Evolutionary conservation across 139 green algal species (phyloP), one percentile per base, ranked within the genome.

Genomic region (Picochlorum sp.): DNA sequence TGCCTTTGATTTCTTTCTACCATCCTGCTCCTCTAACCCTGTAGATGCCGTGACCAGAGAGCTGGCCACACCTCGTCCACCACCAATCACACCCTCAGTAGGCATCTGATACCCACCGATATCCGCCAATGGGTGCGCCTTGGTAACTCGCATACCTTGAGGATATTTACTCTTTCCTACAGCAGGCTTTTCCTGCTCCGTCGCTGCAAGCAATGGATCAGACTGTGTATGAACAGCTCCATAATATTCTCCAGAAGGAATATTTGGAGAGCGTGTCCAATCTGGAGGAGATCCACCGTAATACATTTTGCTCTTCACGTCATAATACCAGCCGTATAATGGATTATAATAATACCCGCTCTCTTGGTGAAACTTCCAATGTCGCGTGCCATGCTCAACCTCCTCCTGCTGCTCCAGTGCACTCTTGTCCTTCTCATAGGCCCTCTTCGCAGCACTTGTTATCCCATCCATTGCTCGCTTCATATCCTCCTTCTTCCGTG

Each of bases 301-400:
- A 63, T 93, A 93, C 76, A 81, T 81, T 11, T 41, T 59, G 49
- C 69, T 84, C 49, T 85, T 83, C 10, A 65, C 62, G 57, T 90
- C 79, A 47, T 83, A 88, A 57, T 90, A 90, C 68, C 71, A 87
- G 61, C 77, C 62, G 50, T 84, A 72, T 7, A 62, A 38, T 4
- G 69, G 74, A 64, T 92, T 88, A 72, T 92, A 92, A 59, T 84
- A 81, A 62, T 89, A 87, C 7, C 49, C 69, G 21, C 64, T 66
- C 4, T n/a, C 68, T 10, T 60, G 26, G 24, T 88, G 47, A 24
- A 54, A 54, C 16, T 26, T 54, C 34, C 34, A 41, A 41, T 41
- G 34, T 11, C 34, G 7, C 0, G 34, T 41, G 34, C 34, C 34
- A 41, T 41, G 34, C 5, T 41, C 16, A 52, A 21, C 56, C n/a